phyloP scores from a whole-genome alignment of 2,329 filamentous ascomycete genomes.

The Pseudocercospora vitis region DNA sequence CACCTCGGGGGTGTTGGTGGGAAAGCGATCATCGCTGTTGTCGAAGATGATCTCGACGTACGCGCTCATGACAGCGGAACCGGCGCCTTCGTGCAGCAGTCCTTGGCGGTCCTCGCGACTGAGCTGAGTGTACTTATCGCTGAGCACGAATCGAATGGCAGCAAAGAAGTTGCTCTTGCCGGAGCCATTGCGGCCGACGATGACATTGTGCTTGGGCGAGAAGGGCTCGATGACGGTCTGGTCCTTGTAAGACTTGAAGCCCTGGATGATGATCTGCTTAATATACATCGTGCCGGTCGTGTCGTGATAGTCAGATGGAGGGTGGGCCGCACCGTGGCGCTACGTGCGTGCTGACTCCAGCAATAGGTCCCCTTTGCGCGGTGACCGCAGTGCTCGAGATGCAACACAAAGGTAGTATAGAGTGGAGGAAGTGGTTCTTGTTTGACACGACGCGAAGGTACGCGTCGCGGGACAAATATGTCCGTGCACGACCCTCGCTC shows the following conservation, averaged over 20 bases:
- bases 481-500: too few species aligned
- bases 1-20: slow-evolving; percentile 86
- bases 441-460: too few species aligned
- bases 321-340: too few species aligned
- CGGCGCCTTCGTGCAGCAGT: slow-evolving; percentile 95
- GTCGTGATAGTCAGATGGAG: too few species aligned
- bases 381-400: too few species aligned
- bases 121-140: slow-evolving; percentile 90
- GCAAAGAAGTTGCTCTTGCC: slow-evolving; percentile 99
- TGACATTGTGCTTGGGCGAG: slow-evolving; percentile 95
- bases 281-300: slow-evolving; percentile 76
- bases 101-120: slow-evolving; percentile 93
- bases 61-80: slow-evolving; percentile 97
- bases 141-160: slow-evolving; percentile 95
- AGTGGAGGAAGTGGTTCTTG: too few species aligned
- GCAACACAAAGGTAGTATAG: too few species aligned
- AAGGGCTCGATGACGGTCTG: slow-evolving; percentile 98
- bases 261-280: slow-evolving; percentile 99
- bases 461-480: too few species aligned
- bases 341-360: background rate
- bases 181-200: slow-evolving; percentile 97
- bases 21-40: slow-evolving; percentile 93
- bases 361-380: background rate
- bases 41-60: slow-evolving; percentile 99
- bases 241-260: slow-evolving; percentile 97